Base-by-base conservation (phyloP, 1,284 basidiomycete genomes). In the Heimioporus retisporus region DNA sequence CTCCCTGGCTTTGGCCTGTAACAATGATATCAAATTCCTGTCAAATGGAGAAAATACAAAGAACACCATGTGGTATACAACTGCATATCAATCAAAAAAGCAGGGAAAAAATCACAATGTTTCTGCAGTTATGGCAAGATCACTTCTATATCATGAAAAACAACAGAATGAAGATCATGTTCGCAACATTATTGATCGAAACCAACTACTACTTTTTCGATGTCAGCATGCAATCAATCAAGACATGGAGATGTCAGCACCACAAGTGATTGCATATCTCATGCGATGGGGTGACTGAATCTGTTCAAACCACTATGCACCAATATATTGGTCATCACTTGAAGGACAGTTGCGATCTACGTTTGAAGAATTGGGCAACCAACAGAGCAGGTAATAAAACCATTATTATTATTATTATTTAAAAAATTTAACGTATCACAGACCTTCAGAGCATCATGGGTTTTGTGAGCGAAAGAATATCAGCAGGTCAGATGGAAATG, bases 21-120 rank as follows among this genome's bases (percentile, higher is more conserved):
- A 81, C 61, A 75, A 81, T 15, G 74, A 82, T 55, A 60, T 68
- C 25, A 77, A 80, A 53, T 25, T 80, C 8, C 57, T 80, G 0
- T 68, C 74, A 8, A 77, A 79, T 56, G 70, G 79, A 0, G n/a
- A 14, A 0, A 74, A 78, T 3, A 81, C 76, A 0, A 69, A 70
- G 3, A 60, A 73, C 1, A 40, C 73, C 0, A 62, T 72, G 11
- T 77, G 63, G 28, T 82, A 82, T 55, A 69, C 72, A 1, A 75
- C 77, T 0, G 59, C 53, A 0, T 82, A 82, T 58, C 63, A 72
- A 0, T 64, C 70, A 0, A 82, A 82, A 60, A 77, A 76, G 23
- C 79, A 81, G 57, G 35, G 61, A 0, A 63, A 66, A 4, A 70
- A 64, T 0, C 57, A 68, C 13, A 82, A 71, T 8, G 23, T 63